Evolutionary conservation across 2,329 filamentous ascomycete species (phyloP).

Genomic region (Aspergillus sp.): DNA sequence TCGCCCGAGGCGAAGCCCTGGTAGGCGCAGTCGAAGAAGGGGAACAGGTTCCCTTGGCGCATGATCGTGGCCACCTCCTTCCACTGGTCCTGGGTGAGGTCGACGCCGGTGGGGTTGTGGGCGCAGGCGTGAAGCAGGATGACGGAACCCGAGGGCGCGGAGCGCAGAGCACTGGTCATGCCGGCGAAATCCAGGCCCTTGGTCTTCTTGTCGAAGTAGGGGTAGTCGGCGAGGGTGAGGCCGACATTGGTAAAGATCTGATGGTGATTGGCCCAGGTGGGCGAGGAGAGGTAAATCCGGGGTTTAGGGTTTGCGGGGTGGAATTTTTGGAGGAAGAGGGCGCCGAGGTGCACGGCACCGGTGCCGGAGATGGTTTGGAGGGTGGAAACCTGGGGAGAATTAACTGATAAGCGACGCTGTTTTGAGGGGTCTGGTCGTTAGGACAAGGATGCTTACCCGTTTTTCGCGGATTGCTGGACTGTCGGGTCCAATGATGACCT

Average conservation of each 20-base stretch:
- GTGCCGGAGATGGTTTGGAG: conserved; percentile 97
- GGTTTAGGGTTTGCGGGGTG: conserved; percentile 63
- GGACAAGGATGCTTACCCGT: conserved; percentile 53
- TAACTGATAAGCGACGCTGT: neutral
- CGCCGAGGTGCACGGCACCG: conserved; percentile 89
- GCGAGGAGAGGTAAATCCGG: conserved; percentile 86
- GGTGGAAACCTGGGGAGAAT: conserved; percentile 57
- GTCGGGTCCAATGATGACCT: conserved; percentile 77
- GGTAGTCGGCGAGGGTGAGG: conserved; percentile 76
- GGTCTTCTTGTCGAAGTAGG: conserved; percentile 87
- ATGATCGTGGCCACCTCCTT: conserved; percentile 80
- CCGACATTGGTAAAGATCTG: conserved; percentile 95
- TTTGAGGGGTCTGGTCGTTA: neutral
- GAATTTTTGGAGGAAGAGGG: conserved; percentile 91
- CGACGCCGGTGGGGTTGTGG: conserved; percentile 96
- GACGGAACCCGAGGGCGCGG: conserved; percentile 76
- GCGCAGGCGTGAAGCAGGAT: conserved; percentile 93
- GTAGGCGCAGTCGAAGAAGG: conserved; percentile 98
- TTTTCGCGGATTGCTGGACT: conserved; percentile 83
- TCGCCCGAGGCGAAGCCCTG: conserved; percentile 96
- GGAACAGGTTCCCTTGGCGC: conserved; percentile 78
- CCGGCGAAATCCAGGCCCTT: conserved; percentile 90
- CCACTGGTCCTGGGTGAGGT: conserved; percentile 93
- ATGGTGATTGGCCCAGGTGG: conserved; percentile 98
- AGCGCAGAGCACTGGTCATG: conserved; percentile 70